Evolutionary conservation across 768 basidiomycete species (phyloP).

Genomic region (Thelephora ganbajun): DNA sequence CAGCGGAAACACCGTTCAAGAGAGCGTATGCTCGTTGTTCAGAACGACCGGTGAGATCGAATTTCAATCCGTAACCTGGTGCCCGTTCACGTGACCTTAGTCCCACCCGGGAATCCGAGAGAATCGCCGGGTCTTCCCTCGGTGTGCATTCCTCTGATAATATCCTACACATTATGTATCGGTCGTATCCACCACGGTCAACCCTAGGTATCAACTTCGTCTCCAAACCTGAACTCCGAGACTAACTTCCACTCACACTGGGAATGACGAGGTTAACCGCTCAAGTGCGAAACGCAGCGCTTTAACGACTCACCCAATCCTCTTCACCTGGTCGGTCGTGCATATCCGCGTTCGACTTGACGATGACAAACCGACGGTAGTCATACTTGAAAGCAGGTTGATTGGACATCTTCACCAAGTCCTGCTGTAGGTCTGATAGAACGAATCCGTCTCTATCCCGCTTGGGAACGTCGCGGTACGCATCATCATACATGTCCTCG

Average conservation of each 20-base stretch:
- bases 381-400: constrained; percentile 49
- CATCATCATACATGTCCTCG: constrained; percentile 24
- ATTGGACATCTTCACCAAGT: constrained; percentile 38
- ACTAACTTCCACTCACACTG: too few relatives aligned
- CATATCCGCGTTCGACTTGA: constrained; percentile 26
- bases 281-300: too few relatives aligned
- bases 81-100: not conserved
- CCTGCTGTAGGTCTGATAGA: constrained; percentile 31
- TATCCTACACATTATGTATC: too few relatives aligned
- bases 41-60: too few relatives aligned
- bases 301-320: constrained; percentile 4
- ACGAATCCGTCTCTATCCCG: constrained; percentile 23
- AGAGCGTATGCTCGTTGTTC: too few relatives aligned
- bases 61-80: too few relatives aligned
- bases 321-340: too few relatives aligned
- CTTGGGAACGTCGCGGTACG: constrained; percentile 21
- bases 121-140: not conserved
- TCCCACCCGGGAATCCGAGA: constrained; percentile 5
- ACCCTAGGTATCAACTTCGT: too few relatives aligned
- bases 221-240: constrained; percentile 38
- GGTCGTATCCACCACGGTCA: too few relatives aligned
- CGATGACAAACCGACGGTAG: constrained; percentile 53
- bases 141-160: too few relatives aligned
- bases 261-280: too few relatives aligned
- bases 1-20: too few relatives aligned